Conservation (phyloP, 1,284 basidiomycete genomes). For the Ustilago bromivora region DNA sequence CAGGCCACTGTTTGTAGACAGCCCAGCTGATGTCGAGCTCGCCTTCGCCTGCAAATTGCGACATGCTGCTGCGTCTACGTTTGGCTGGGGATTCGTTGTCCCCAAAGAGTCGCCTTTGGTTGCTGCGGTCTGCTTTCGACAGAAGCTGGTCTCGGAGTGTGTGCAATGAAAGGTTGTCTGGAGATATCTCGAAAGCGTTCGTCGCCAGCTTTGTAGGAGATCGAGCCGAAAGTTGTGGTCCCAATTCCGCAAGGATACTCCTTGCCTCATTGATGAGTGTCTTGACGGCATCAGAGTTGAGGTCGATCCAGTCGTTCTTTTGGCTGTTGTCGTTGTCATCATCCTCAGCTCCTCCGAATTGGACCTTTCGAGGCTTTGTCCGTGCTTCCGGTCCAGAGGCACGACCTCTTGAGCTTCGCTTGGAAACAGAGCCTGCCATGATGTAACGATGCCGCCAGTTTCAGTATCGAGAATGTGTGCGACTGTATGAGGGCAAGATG, state of each 20-base stretch:
- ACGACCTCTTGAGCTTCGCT: conserved; percentile 25
- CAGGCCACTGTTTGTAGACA: conserved; percentile 60
- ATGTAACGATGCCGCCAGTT: neutral
- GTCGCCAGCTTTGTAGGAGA: conserved; percentile 43
- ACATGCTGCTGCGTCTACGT: conserved; percentile 52
- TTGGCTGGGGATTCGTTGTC: conserved; percentile 44
- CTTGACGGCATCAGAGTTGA: conserved; percentile 37
- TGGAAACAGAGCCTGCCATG: conserved; percentile 26
- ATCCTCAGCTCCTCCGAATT: conserved; percentile 30
- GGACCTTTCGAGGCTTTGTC: conserved; percentile 29
- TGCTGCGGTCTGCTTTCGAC: conserved; percentile 46
- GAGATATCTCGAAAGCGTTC: conserved; percentile 49
- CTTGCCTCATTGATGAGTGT: conserved; percentile 23
- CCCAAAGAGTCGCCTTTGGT: conserved; percentile 37
- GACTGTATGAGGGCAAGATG: neutral
- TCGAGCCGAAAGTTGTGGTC: conserved; percentile 43
- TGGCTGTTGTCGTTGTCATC: conserved; percentile 7
- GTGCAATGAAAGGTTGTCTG: conserved; percentile 49
- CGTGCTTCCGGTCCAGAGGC: conserved; percentile 18
- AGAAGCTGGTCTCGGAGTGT: conserved; percentile 50
- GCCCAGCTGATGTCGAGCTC: conserved; percentile 63
- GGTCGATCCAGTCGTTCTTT: conserved; percentile 14
- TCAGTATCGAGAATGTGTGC: neutral
- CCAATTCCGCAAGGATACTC: conserved; percentile 40
- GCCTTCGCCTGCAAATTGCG: conserved; percentile 42